Conservation (phyloP, 345 rosid genomes). For the Euclidium syriacum region DNA sequence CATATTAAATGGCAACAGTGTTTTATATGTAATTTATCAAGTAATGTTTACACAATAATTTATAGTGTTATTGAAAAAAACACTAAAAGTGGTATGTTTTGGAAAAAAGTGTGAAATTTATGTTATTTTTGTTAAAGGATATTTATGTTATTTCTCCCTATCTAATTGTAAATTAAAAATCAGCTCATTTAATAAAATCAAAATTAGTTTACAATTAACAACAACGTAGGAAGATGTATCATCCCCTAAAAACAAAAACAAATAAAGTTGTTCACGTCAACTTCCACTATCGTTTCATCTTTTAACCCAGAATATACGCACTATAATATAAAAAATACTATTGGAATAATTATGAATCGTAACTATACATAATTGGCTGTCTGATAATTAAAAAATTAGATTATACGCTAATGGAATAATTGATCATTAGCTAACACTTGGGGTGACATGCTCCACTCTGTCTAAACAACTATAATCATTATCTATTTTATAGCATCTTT, state of each 20-base stretch:
- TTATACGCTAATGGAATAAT: slow-evolving; percentile 10
- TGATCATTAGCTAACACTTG: slow-evolving; percentile 26
- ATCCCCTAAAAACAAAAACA: neutral
- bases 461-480: neutral
- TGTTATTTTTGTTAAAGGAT: too few species aligned
- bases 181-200: neutral
- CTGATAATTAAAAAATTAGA: neutral
- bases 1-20: too few species aligned
- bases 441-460: slow-evolving; percentile 36
- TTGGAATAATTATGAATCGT: neutral
- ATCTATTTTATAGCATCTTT: neutral
- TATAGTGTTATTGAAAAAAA: too few species aligned
- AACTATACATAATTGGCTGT: slow-evolving; percentile 12
- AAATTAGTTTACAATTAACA: neutral
- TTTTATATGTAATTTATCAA: too few species aligned
- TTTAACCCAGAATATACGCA: slow-evolving; percentile 12
- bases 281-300: slow-evolving; percentile 17
- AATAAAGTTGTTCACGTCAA: slow-evolving; percentile 10
- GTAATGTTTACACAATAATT: too few species aligned
- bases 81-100: too few species aligned
- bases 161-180: too few species aligned
- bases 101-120: too few species aligned
- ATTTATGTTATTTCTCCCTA: too few species aligned
- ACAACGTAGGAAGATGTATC: neutral
- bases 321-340: neutral